Evolutionary conservation across 345 rosid species (phyloP).

Genomic region (Populus tremula): DNA sequence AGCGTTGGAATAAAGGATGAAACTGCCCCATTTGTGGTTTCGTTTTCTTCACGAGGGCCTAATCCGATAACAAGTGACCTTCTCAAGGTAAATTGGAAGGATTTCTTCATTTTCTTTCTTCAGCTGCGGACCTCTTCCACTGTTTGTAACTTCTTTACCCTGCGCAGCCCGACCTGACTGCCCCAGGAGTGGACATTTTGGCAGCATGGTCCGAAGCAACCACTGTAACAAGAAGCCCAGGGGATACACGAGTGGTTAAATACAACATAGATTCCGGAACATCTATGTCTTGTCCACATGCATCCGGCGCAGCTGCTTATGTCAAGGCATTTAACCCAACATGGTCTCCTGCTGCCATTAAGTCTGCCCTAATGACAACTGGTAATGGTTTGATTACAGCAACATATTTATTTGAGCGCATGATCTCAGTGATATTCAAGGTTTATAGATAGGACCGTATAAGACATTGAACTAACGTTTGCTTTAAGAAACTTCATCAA

Average conservation of each 20-base stretch:
- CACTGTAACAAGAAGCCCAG: neutral
- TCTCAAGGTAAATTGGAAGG: slow-evolving; percentile 26
- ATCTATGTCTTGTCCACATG: slow-evolving; percentile 52
- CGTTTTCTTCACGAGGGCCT: slow-evolving; percentile 39
- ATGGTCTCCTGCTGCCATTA: slow-evolving; percentile 46
- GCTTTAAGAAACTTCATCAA: too few relatives aligned
- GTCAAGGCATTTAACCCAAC: slow-evolving; percentile 34
- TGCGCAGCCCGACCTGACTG: slow-evolving; percentile 36
- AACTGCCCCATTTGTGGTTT: slow-evolving; percentile 21
- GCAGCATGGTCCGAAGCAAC: slow-evolving; percentile 30
- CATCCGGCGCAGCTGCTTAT: slow-evolving; percentile 43
- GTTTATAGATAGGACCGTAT: too few relatives aligned
- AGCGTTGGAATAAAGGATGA: slow-evolving; percentile 18
- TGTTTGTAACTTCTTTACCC: neutral
- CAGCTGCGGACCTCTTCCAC: neutral
- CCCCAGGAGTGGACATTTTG: slow-evolving; percentile 39
- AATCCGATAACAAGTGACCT: slow-evolving; percentile 28
- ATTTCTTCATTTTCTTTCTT: neutral
- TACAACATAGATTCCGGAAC: slow-evolving; percentile 30
- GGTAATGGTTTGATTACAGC: slow-evolving; percentile 14
- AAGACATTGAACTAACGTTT: too few relatives aligned
- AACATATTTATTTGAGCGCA: neutral
- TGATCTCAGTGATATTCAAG: neutral
- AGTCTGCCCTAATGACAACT: slow-evolving; percentile 49
- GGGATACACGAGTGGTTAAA: slow-evolving; percentile 10